phyloP scores from a whole-genome alignment of 73 alveolate species.

The Paramecium biaurelia region DNA sequence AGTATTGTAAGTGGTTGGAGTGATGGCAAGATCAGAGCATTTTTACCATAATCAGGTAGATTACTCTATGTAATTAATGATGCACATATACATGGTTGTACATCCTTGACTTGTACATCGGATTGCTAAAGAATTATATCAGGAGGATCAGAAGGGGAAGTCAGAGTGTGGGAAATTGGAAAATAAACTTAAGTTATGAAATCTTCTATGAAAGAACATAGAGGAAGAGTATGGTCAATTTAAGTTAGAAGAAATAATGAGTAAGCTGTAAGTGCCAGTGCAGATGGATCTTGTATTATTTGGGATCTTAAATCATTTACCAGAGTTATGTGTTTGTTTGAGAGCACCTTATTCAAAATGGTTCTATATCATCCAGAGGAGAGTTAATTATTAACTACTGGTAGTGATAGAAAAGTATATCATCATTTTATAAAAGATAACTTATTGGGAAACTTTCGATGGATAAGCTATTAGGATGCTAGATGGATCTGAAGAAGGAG shows the following conservation, averaged over 20 bases:
- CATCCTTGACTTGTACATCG: constrained; percentile 69
- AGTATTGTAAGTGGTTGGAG: constrained; percentile 90
- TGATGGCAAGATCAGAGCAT: constrained; percentile 97
- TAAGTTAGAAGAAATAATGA: constrained; percentile 78
- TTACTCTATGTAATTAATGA: constrained; percentile 87
- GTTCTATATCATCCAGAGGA: constrained; percentile 98
- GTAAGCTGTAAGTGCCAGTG: constrained; percentile 96
- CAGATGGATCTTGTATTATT: constrained; percentile 98
- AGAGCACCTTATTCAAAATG: constrained; percentile 98
- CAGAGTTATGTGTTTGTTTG: constrained; percentile 95
- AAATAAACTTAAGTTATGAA: constrained; percentile 89
- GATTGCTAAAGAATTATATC: constrained; percentile 77
- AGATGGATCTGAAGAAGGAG: constrained; percentile 99
- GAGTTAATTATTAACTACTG: constrained; percentile 95
- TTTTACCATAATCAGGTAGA: constrained; percentile 96
- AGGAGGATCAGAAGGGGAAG: constrained; percentile 98
- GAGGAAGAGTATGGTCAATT: constrained; percentile 97
- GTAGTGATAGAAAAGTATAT: constrained; percentile 85
- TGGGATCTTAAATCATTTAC: constrained; percentile 96
- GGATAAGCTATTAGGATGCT: constrained; percentile 96
- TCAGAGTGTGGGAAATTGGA: constrained; percentile 94
- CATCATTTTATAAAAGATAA: constrained; percentile 43
- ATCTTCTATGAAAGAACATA: constrained; percentile 94
- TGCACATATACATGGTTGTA: constrained; percentile 91
- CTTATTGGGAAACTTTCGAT: constrained; percentile 97